Base-by-base conservation (phyloP, 148 eudicot species). In the Tetragonia tetragonoides region DNA sequence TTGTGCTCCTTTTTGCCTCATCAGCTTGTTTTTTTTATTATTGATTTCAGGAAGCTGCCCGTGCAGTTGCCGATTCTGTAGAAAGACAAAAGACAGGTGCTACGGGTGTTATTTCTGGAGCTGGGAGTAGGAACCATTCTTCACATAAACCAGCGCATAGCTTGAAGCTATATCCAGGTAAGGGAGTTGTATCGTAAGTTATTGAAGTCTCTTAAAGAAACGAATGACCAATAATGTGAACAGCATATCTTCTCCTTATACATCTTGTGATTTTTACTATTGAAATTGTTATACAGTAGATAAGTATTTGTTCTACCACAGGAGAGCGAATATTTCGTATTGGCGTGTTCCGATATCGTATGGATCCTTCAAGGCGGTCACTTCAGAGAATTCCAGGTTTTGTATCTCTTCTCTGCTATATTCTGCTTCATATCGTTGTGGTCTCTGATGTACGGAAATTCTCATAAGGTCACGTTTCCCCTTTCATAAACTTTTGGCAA, bases 321-420 rank as follows among this genome's bases (percentile, higher is more conserved):
- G 99, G 96, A 54, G 90, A 90, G 77, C 87, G 97, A 71, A 86
- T 95, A 87, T 91, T 86, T 82, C 93, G 94, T 75, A 86, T 91
- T 84, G 93, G 97, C 72, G 75, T 84, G n/a, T 86, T 79, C 68
- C 85, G 94, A 72, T 92, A 92, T 78, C 89, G 85, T 85, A 95
- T 95, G 97, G 97, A 92, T 76, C 78, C 91, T 62, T 86, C 95
- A 44, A 82, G 93, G 81, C 85, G 90, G 79, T 88, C 94, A 49
- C 91, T 95, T 76, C 94, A 87, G 62, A 85, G 95, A 70, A 88
- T 92, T 79, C 68, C 92, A 90, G 94, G 93, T 91, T 60, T 53
- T 38, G 66, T 76, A 37, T 67, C 64, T 1, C 66, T 71, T 75
- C 54, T 28, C 61, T 67, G 15, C 17, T 81, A 24, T 82, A 44